These are phyloP conservation scores for Eustoma russellianum DNA, from an alignment of 257 asterid genomes.

Conservation along the genomic window DNA sequence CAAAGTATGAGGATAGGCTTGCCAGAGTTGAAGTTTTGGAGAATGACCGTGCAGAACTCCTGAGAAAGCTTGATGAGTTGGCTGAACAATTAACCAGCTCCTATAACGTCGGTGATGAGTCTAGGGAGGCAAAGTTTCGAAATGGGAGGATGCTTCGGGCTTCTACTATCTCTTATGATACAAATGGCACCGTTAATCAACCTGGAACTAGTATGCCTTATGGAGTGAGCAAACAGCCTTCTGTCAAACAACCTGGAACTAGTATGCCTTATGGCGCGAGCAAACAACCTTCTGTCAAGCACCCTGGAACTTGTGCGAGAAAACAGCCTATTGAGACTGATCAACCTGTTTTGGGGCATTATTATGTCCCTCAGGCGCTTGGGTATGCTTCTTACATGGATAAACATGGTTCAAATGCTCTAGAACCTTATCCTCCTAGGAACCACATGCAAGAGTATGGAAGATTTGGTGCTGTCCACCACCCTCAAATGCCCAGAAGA, in stretches of 20 bases:
- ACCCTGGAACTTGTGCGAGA: conserved; percentile 18
- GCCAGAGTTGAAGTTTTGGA: conserved; percentile 52
- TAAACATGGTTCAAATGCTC: conserved; percentile 27
- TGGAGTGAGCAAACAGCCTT: conserved; percentile 31
- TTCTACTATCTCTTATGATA: conserved; percentile 34
- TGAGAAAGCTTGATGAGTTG: conserved; percentile 71
- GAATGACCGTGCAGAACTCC: conserved; percentile 65
- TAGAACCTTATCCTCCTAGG: conserved; percentile 39
- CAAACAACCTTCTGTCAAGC: conserved; percentile 16
- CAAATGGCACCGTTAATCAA: conserved; percentile 32
- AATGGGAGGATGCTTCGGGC: conserved; percentile 30
- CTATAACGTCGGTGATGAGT: conserved; percentile 44
- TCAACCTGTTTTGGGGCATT: conserved; percentile 25
- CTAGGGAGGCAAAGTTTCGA: conserved; percentile 32
- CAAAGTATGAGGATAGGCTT: conserved; percentile 37
- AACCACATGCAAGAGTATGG: conserved; percentile 28
- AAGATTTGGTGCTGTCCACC: too few relatives aligned
- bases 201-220: conserved; percentile 29
- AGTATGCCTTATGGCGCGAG: conserved; percentile 27
- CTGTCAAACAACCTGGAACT: conserved; percentile 17
- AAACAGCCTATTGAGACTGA: conserved; percentile 31
- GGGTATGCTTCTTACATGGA: conserved; percentile 32
- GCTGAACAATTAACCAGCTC: conserved; percentile 61
- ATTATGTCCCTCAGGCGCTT: conserved; percentile 25
- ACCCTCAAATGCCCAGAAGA: conserved; percentile 40